Base-by-base conservation (phyloP, 257 asterid species). In the Anisodus acutangulus region DNA sequence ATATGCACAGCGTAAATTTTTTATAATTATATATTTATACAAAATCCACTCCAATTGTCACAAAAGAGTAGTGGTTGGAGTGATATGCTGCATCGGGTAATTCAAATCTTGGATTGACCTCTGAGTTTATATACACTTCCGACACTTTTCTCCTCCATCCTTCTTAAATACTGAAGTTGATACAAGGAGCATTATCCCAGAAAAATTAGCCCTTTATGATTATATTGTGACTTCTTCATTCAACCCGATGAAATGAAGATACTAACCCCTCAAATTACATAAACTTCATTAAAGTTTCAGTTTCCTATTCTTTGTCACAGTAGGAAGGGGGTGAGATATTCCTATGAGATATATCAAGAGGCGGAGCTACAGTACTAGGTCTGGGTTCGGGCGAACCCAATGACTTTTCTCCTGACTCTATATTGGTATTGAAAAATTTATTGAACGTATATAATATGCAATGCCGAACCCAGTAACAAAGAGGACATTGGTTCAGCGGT, bases 161-260 rank as follows among this genome's bases (percentile, higher is more conserved):
- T 17, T 35, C 9, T 43, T 43, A n/a, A 49, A 70, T 70, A 43
- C 45, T 4, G 5, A 43, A 70, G 79, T 43, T 70, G 57, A 43
- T 6, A 3, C 17, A 41, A 70, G 55, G 55, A 47, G 35, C 41
- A 70, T 70, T 70, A 70, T 41, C 79, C 54, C 55, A 70, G 16
- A 70, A 70, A 70, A 41, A 16, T 4, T 43, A 43, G 57, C 55
- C 57, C 17, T 70, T 55, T 17, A 43, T 4, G 11, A 70, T 70
- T 70, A 70, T 37, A 43, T 55, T 43, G 79, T 70, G 57, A 70
- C 79, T 70, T 70, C 37, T 70, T 70, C 37, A 70, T 43, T 70
- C 57, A 9, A 17, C 37, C 10, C 4, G 79, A 70, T 70, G 79
- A 70, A 41, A 43, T 70, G 35, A 41, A 70, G 31, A 43, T 70